Conservation (phyloP, 2,329 filamentous ascomycete genomes). For the Clarireedia monteithiana region DNA sequence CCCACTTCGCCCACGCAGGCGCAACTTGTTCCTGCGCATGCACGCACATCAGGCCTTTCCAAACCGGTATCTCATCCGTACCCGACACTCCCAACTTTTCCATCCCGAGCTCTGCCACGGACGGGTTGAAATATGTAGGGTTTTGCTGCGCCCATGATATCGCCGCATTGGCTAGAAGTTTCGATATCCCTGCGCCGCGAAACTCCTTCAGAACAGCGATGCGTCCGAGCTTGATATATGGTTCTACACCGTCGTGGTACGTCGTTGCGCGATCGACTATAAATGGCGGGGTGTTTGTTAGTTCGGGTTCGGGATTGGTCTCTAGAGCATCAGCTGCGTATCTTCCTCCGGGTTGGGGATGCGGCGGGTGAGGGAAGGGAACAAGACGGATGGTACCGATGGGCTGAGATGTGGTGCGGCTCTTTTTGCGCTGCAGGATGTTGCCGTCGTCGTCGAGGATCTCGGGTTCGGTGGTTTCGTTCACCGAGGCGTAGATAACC, state of each 20-base stretch:
- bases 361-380: slow-evolving; percentile 44
- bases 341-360: slow-evolving; percentile 43
- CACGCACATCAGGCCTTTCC: slow-evolving; percentile 68
- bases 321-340: slow-evolving; percentile 19
- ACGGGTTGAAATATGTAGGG: slow-evolving; percentile 43
- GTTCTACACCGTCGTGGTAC: slow-evolving; percentile 55
- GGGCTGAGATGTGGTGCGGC: slow-evolving; percentile 31
- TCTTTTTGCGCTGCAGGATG: slow-evolving; percentile 36
- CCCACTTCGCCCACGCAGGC: slow-evolving; percentile 59
- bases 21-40: slow-evolving; percentile 69
- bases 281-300: slow-evolving; percentile 12
- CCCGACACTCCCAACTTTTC: slow-evolving; percentile 35
- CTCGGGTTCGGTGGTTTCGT: slow-evolving; percentile 37
- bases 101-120: slow-evolving; percentile 36
- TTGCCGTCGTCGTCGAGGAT: slow-evolving; percentile 37
- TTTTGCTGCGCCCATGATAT: slow-evolving; percentile 60
- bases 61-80: slow-evolving; percentile 42
- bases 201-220: slow-evolving; percentile 57
- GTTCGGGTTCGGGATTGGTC: slow-evolving; percentile 1
- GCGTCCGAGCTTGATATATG: slow-evolving; percentile 76
- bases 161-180: slow-evolving; percentile 57
- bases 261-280: slow-evolving; percentile 33
- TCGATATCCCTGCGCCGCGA: slow-evolving; percentile 51
- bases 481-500: slow-evolving; percentile 65
- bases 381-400: slow-evolving; percentile 46